Conservation (phyloP, 2,329 filamentous ascomycete genomes). For the Zymoseptoria tritici region DNA sequence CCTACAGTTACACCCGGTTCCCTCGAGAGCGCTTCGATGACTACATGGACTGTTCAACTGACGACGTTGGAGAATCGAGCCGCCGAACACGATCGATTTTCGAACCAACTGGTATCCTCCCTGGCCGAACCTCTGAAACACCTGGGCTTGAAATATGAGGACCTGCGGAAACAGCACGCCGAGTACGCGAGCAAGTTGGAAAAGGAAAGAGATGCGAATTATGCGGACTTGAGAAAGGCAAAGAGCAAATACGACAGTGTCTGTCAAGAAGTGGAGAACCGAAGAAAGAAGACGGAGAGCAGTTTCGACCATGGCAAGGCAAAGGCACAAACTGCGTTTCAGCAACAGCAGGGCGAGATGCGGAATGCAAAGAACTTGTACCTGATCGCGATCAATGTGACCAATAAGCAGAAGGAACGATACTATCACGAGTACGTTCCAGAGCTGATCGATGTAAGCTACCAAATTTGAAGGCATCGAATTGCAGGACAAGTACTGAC, state of each 20-base stretch:
- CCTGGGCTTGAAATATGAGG: constrained; percentile 70
- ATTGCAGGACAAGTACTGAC: not conserved
- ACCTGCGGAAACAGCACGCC: constrained; percentile 80
- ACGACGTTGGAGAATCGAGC: constrained; percentile 83
- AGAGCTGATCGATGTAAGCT: constrained; percentile 74
- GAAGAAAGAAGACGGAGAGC: constrained; percentile 88
- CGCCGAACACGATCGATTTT: constrained; percentile 79
- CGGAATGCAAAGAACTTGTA: constrained; percentile 99
- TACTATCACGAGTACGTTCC: constrained; percentile 97
- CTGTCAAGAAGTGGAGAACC: constrained; percentile 90
- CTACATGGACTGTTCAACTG: constrained; percentile 92
- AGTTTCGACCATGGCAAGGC: constrained; percentile 79
- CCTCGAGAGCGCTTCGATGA: constrained; percentile 90
- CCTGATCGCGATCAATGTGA: constrained; percentile 89
- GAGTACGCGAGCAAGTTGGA: constrained; percentile 86
- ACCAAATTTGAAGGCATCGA: not conserved
- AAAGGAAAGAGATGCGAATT: constrained; percentile 77
- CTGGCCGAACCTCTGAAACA: constrained; percentile 82
- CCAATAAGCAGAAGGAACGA: constrained; percentile 93
- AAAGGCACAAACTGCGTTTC: constrained; percentile 85
- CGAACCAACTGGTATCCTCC: constrained; percentile 66
- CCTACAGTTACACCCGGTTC: constrained; percentile 91
- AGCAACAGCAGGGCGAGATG: constrained; percentile 91
- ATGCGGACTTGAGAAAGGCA: constrained; percentile 76
- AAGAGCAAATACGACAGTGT: constrained; percentile 89